Base-by-base conservation (phyloP, 176 grass and related monocot genomes). In the Saccharum spontaneum region DNA sequence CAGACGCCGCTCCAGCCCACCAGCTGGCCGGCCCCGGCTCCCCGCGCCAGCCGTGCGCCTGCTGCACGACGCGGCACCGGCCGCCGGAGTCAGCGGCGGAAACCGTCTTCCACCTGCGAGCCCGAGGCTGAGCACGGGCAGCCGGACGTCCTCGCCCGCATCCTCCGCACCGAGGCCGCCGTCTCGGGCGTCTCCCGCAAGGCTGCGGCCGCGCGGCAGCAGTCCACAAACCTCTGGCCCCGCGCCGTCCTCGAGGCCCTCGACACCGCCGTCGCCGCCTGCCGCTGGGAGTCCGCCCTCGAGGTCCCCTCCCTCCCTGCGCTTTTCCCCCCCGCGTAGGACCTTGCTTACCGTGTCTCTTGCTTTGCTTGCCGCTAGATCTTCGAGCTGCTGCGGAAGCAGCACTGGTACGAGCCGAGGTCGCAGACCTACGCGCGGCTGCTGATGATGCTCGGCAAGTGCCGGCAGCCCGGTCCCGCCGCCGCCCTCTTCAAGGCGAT, bases 381-480 rank as follows among this genome's bases (percentile, higher is more conserved):
- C 76, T 98, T 98, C 74, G 87, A 90, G 46, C 76, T 94, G 81
- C 81, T 98, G 61, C 87, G 93, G 48, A 95, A 91, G 75, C 96
- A 98, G 79, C 72, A 79, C 9, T 98, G 93, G 96, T 98, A 95
- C 78, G 64, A 94, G 72, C 93, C 93, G 52, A 98, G 79, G 78
- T 85, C 93, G 14, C 91, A 90, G 88, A 95, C 91, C 48, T 95
- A 98, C 78, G 93, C 93, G 26, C 93, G 60, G 73, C 69, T 98
- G 11, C 85, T 92, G 75, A 77, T 90, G 75, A 85, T 98, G 93
- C 93, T 98, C 10, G 95, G 95, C 30, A 98, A 90, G 83, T 98
- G 91, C 40, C 70, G 81, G 60, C 93, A 93, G 88, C 90, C 89
- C 3, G 90, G 86, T 31, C 67, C 78, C 40, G 93, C 96, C 16